Percentiles rank a stretch among this genome's conserved stretches.
Conservation (phyloP, 2,329 filamentous ascomycete genomes). For the Phaeosphaeriaceae sp. region DNA sequence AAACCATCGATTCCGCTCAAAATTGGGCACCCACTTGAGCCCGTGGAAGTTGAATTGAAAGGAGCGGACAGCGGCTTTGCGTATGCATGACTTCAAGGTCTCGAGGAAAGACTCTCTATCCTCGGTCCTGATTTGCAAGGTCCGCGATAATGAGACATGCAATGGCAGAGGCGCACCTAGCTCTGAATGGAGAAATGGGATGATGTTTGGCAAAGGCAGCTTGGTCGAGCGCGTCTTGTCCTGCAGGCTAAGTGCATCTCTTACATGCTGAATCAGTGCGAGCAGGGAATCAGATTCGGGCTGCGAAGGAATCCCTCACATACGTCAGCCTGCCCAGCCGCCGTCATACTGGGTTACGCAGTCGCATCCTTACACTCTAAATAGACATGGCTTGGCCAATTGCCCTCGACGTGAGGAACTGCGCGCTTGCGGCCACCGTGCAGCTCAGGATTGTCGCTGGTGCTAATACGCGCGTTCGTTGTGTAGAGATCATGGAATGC, state of each 20-base stretch:
- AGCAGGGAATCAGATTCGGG: conserved; percentile 38
- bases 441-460: conserved; percentile 80
- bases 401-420: conserved; percentile 83
- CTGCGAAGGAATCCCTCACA: conserved; percentile 48
- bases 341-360: conserved; percentile 1
- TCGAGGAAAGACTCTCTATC: conserved; percentile 73
- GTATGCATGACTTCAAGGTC: conserved; percentile 56
- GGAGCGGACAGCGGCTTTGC: conserved; percentile 57
- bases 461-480: conserved; percentile 77
- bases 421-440: conserved; percentile 85
- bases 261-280: conserved; percentile 38
- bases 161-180: conserved; percentile 80
- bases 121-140: conserved; percentile 76
- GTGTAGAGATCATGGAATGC: conserved; percentile 91
- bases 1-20: conserved; percentile 77
- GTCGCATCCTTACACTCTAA: conserved; percentile 77
- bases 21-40: conserved; percentile 71
- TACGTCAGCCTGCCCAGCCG: conserved; percentile 37
- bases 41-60: conserved; percentile 56
- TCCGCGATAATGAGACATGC: conserved; percentile 88
- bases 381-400: conserved; percentile 93
- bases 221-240: conserved; percentile 30
- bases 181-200: conserved; percentile 77
- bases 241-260: conserved; percentile 19
- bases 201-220: conserved; percentile 54